Evolutionary conservation across 768 basidiomycete species (phyloP), one percentile per base, ranked within the genome.

Genomic region (Tulasnella sp.): DNA sequence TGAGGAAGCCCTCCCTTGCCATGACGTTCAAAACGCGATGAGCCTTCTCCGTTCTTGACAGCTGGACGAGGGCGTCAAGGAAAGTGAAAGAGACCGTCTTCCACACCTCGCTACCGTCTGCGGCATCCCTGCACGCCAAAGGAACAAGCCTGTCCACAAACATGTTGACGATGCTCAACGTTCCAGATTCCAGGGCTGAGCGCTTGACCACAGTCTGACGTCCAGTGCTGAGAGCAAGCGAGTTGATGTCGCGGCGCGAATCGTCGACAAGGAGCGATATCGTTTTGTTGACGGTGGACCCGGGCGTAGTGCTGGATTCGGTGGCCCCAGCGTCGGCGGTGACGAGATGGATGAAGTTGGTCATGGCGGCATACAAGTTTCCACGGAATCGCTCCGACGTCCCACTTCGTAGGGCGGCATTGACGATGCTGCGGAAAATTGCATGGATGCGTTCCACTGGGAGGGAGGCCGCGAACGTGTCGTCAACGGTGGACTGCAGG

Each of bases 21-120:
- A 98, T 86, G 1, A 90, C 86, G 14, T 88, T 84, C 72, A 94
- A 85, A 31, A 94, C 87, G 16, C 88, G 83, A 78, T 93, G 89
- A 74, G 93, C 92, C 86, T 91, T 93, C 82, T 96, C 93, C 74
- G 87, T 85, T 40, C 90, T 90, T 54, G 92, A 94, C 0, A 97
- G 87, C 69, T 93, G 90, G 24, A 93, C 89, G 11, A 97, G 88
- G 0, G 94, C 92, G 83, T 97, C 95, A 64, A 98, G 88, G 3
- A 96, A 88, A 88, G 96, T 93, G 84, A 96, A 98, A 12, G 97
- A 95, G 22, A 98, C 91, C 3, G 96, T 97, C 86, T 95, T 95
- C 97, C 97, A 99, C 2, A 98, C 95, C 85, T 98, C 96, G 24
- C 94, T 92, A 9, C 96, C 97, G 82, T 98, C 96, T 78, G 95